Base-by-base conservation (phyloP, 2,329 filamentous ascomycete species). In the Fonsecaea monophora region DNA sequence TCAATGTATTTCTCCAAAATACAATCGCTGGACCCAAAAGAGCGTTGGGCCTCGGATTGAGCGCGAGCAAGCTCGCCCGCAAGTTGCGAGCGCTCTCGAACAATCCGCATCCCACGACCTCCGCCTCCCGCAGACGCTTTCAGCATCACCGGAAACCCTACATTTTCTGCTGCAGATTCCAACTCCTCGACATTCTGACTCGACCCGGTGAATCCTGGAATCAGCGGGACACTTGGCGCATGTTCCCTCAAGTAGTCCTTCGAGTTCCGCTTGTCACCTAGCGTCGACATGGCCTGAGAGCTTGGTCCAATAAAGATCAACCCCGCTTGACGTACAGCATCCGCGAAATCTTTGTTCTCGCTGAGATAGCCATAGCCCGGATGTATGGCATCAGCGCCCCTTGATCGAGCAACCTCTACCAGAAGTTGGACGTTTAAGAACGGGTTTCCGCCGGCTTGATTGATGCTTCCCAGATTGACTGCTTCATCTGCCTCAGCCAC, bases 41-140 rank as follows among this genome's bases (percentile, higher is more conserved):
- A 79, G 5, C 77, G 75, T n/a, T 77, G 71, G 0, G 78, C 81
- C 37, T 81, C 74, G 1, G 79, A 74, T 56, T 78, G 77, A 10
- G 79, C 81, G 4, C 76, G 74, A 32, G 78, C 74, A 30, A 81
- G 78, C 0, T 76, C 78, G 2, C 73, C 66, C 5, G 65, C 35
- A 1, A 83, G 65, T 9, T 74, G 71, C 1, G 73, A 68, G 1
- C 66, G 58, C 18, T 81, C 74, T 4, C 74, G 66, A 10, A 79
- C 78, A 25, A 79, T 74, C 4, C 78, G 76, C 42, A 84, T 74
- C 0, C 82, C 82, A 9, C 79, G 82, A 6, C 81, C 82, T 0
- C 82, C 82, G 0, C 82, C 82, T 0, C 82, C 82, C 8, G 80
- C 81, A 0, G 81, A 81, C n/a, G 79, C 81, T 66, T 84, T 84